Evolutionary conservation across 1,284 basidiomycete species (phyloP), one percentile per base, ranked within the genome.

Genomic region (Ustilago shanxiensis): DNA sequence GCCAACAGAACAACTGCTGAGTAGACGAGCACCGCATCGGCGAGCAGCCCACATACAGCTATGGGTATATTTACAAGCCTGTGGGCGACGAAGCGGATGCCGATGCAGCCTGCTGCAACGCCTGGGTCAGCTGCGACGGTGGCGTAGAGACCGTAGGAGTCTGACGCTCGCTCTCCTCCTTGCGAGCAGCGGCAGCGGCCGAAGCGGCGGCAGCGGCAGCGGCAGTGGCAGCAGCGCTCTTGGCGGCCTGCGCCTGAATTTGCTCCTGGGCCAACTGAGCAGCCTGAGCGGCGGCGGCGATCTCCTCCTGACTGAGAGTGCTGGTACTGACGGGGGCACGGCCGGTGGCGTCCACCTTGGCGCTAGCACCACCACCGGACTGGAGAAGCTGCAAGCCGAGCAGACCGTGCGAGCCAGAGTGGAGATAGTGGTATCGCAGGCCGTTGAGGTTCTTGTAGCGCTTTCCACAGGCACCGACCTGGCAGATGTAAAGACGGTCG

Each of bases 381-480:
- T 82, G 81, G 29, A 85, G 66, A 13, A 85, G 75, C 62, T 83
- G 80, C 66, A 84, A 65, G 26, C 85, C 77, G 87, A 87, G 37
- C 79, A 81, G 10, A 87, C 86, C 66, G 87, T 98, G 96, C 62
- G 95, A 95, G 18, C 96, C 95, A 33, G 93, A 94, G 87, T 98
- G 95, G 85, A 95, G 92, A 87, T 98, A 98, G 87, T 99, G 95
- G 81, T 99, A 98, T 83, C 93, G 88, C 87, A 82, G 66, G 14
- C 85, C 85, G 63, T 85, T 85, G 52, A 86, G 68, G 66, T 98
- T 98, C 90, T 98, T 95, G 89, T 98, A 99, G 81, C 96, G 88
- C 86, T 97, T 91, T 83, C 91, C 91, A 86, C 96, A 99, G 33
- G 83, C 85, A 51, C 86, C 87, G 10, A 85, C 83, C 60, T 85